Base-by-base conservation (phyloP, 148 eudicot genomes). In the Cornus controversa region DNA sequence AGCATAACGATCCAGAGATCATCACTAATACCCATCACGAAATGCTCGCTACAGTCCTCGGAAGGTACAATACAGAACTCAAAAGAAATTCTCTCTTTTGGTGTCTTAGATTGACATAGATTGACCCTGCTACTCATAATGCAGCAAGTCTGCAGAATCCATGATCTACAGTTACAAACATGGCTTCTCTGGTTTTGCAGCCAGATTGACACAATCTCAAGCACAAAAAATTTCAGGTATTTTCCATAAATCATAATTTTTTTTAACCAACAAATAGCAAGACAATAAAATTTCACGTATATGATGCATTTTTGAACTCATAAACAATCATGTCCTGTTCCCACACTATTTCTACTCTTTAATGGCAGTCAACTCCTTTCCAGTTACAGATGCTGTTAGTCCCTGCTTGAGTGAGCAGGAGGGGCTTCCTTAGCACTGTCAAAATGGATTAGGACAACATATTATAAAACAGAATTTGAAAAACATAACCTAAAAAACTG, bases 121-220 rank as follows among this genome's bases (percentile, higher is more conserved):
- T 54, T 7, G 45, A 40, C 45, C 45, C 45, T 54, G 20, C 53
- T 25, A 42, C 20, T 40, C 22, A 62, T 36, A 62, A 0, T 80
- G 82, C 66, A 80, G 82, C 50, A 75, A 69, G 36, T 75, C 82
- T 23, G 27, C 58, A 28, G 25, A 80, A 47, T 62, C 63, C 18
- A 80, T 80, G 79, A 67, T 80, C 23, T 75, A 80, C 42, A 80
- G 75, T 63, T 80, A 80, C 71, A 75, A 72, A 45, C 82, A 80
- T 69, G 75, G 82, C 9, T 80, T 80, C 67, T 80, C 82, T 31
- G 82, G 82, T 11, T 80, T 80, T 25, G 82, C 82, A 58, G 82
- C 82, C 23, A 80, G 69, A 54, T 64, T 80, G 6, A 75, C 79
- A 60, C 74, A 53, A 34, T 69, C 78, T 28, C 78, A 80, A 53